Conservation (phyloP, 306 rosid species). For the Lathyrus tuberosus region DNA sequence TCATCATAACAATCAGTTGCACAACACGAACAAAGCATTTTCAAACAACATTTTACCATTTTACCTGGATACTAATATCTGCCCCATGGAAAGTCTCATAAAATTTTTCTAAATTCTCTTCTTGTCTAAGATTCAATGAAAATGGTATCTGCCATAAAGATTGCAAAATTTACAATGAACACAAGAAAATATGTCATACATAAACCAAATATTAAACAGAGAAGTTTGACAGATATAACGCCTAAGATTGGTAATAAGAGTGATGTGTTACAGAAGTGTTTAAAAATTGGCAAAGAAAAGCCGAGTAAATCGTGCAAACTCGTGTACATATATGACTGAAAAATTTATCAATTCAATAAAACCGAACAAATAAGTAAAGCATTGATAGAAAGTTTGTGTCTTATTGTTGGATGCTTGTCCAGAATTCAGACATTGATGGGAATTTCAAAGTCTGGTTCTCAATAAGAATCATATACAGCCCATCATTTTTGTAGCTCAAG, state of each 20-base stretch:
- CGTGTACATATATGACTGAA: too few relatives aligned
- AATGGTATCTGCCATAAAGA: slow-evolving; percentile 74
- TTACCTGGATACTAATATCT: slow-evolving; percentile 86
- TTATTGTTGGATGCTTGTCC: too few relatives aligned
- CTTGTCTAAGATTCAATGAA: slow-evolving; percentile 65
- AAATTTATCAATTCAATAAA: too few relatives aligned
- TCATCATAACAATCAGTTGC: slow-evolving; percentile 11
- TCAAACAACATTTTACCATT: not conserved
- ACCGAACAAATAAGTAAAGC: too few relatives aligned
- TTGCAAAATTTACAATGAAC: slow-evolving; percentile 13
- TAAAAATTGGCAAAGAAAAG: slow-evolving; percentile 13
- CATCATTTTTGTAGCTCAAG: too few relatives aligned
- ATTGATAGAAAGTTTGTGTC: too few relatives aligned
- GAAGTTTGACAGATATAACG: slow-evolving; percentile 1
- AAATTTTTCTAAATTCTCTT: slow-evolving; percentile 60
- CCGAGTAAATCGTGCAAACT: not conserved
- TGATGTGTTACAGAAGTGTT: not conserved
- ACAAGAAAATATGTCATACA: slow-evolving; percentile 19
- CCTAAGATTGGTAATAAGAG: slow-evolving; percentile 3
- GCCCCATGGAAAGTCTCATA: slow-evolving; percentile 95
- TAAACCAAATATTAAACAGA: slow-evolving; percentile 19
- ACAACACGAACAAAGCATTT: slow-evolving; percentile 22
- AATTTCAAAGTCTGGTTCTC: too few relatives aligned
- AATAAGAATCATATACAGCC: too few relatives aligned
- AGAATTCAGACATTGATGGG: too few relatives aligned